A percentile compares a stretch with the other conserved stretches of the same genome.
phyloP scores from a whole-genome alignment of 2,329 filamentous ascomycete genomes.

The Ophiostoma populinum region DNA sequence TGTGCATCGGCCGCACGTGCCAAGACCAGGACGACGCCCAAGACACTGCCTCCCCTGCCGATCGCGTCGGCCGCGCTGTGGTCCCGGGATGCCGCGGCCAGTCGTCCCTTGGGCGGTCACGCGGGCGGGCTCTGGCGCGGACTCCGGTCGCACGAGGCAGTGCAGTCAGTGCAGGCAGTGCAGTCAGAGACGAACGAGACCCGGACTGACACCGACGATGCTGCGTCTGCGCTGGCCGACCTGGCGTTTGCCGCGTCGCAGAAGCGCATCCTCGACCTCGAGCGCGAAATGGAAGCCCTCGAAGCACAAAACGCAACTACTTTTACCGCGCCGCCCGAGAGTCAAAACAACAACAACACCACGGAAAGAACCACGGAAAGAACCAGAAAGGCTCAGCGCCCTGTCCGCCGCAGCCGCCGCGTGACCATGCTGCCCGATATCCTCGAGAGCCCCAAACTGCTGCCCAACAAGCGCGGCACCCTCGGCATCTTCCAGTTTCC shows the following conservation, averaged over 20 bases:
- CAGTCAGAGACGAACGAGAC: neutral
- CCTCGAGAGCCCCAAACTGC: constrained; percentile 40
- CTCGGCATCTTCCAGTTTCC: constrained; percentile 50
- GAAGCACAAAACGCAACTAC: constrained; percentile 13
- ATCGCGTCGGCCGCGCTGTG: constrained; percentile 7
- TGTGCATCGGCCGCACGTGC: too few species aligned
- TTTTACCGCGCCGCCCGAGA: constrained; percentile 28
- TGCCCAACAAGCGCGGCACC: constrained; percentile 39
- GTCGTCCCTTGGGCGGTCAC: too few species aligned
- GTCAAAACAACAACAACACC: too few species aligned
- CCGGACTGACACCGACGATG: too few species aligned
- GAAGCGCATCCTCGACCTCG: constrained; percentile 4
- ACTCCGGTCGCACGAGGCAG: constrained; percentile 1
- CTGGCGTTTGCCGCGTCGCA: constrained; percentile 3
- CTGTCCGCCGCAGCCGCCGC: constrained; percentile 36
- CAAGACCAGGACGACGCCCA: neutral
- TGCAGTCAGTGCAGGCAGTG: too few species aligned
- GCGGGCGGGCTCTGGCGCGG: constrained; percentile 5
- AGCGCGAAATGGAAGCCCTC: constrained; percentile 4
- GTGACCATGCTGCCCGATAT: constrained; percentile 46
- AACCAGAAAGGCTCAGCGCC: too few species aligned
- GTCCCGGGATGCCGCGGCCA: neutral
- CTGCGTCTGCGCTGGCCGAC: too few species aligned
- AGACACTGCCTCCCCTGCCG: constrained; percentile 1
- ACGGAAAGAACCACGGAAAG: too few species aligned